phyloP scores from a whole-genome alignment of 2,329 filamentous ascomycete species.

The Aspergillus japonicus region DNA sequence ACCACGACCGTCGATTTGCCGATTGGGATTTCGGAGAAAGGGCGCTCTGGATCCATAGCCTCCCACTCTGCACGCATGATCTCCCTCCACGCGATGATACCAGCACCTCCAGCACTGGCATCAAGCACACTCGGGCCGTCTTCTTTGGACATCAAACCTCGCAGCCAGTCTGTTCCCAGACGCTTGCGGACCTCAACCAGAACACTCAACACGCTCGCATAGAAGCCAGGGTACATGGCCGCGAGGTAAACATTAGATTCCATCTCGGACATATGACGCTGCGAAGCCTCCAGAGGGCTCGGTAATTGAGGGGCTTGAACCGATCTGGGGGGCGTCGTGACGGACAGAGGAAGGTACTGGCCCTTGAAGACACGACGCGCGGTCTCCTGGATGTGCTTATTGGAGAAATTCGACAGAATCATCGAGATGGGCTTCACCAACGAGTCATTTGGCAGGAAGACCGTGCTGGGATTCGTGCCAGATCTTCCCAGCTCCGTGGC shows the following conservation, averaged over 20 bases:
- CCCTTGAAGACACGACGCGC: conserved; percentile 78
- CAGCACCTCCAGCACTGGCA: conserved; percentile 61
- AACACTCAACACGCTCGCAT: conserved; percentile 56
- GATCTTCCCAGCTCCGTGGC: conserved; percentile 73
- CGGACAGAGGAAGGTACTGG: conserved; percentile 70
- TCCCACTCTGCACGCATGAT: conserved; percentile 80
- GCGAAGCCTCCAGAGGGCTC: conserved; percentile 57
- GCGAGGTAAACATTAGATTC: conserved; percentile 61
- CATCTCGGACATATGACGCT: conserved; percentile 59
- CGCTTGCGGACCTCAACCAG: conserved; percentile 61
- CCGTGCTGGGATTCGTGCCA: conserved; percentile 68
- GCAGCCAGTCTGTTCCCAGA: conserved; percentile 59
- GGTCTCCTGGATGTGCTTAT: conserved; percentile 70
- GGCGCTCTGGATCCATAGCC: conserved; percentile 53
- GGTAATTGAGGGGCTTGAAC: conserved; percentile 54
- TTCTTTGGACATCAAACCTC: conserved; percentile 54
- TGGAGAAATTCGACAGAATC: conserved; percentile 66
- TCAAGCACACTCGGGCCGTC: conserved; percentile 60
- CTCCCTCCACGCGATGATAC: conserved; percentile 64
- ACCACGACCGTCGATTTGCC: conserved; percentile 80
- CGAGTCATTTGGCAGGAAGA: conserved; percentile 69
- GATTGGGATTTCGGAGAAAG: conserved; percentile 32
- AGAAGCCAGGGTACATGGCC: conserved; percentile 60
- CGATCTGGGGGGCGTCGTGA: conserved; percentile 62
- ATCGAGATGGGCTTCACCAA: conserved; percentile 69